A percentile compares a stretch with the other conserved stretches of the same genome.
phyloP scores from a whole-genome alignment of 148 eudicot species.

The Camellia lanceoleosa region DNA sequence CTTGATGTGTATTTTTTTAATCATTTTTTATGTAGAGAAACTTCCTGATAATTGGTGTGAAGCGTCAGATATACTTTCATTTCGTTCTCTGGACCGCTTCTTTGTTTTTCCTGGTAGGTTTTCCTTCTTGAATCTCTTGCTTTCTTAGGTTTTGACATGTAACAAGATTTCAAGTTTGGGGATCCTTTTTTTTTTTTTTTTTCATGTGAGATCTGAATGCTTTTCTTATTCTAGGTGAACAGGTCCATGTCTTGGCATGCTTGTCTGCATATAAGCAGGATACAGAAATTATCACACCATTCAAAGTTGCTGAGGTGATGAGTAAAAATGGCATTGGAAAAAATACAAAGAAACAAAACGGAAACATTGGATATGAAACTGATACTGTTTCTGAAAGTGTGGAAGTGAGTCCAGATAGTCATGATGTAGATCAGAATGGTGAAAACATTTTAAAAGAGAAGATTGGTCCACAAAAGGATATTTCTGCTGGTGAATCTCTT shows the following conservation, averaged over 20 bases:
- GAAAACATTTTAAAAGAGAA: slow-evolving; percentile 15
- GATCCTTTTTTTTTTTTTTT: neutral
- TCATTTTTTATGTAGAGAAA: slow-evolving; percentile 38
- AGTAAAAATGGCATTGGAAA: slow-evolving; percentile 58
- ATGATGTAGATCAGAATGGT: slow-evolving; percentile 34
- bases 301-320: slow-evolving; percentile 91
- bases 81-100: slow-evolving; percentile 69
- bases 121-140: slow-evolving; percentile 2
- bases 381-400: slow-evolving; percentile 27
- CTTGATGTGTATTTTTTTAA: slow-evolving; percentile 9
- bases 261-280: slow-evolving; percentile 80
- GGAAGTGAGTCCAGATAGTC: slow-evolving; percentile 31
- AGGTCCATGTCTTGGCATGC: slow-evolving; percentile 79
- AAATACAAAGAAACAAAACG: slow-evolving; percentile 49
- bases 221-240: slow-evolving; percentile 61
- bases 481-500: slow-evolving; percentile 75
- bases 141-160: neutral
- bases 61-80: slow-evolving; percentile 58
- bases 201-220: neutral
- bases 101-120: slow-evolving; percentile 85
- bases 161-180: slow-evolving; percentile 6
- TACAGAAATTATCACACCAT: slow-evolving; percentile 81
- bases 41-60: slow-evolving; percentile 68
- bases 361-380: slow-evolving; percentile 32
- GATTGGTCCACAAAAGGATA: slow-evolving; percentile 36